Percentiles rank a stretch among this genome's conserved stretches.
These are phyloP conservation scores for Filobasidium floriforme DNA, from an alignment of 768 basidiomycete species.

Conservation along the genomic window DNA sequence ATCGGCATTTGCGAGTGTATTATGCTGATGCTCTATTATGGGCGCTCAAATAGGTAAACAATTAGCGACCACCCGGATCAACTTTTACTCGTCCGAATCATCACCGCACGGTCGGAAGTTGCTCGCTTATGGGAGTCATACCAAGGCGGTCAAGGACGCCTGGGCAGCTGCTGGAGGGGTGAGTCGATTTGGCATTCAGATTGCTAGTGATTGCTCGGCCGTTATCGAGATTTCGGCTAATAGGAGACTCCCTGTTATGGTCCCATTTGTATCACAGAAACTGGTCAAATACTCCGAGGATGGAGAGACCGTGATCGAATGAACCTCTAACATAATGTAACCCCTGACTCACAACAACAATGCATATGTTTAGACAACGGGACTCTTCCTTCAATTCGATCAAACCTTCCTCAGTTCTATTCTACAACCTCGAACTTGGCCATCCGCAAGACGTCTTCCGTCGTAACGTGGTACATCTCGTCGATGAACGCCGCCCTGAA, in stretches of 20 bases:
- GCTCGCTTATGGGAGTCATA: conserved; percentile 41
- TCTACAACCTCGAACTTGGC: conserved; percentile 39
- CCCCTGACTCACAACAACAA: background rate
- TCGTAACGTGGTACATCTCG: conserved; percentile 49
- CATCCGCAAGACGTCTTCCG: conserved; percentile 33
- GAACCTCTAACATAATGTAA: background rate
- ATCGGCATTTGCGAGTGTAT: too few relatives aligned
- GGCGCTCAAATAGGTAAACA: too few relatives aligned
- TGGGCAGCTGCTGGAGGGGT: conserved; percentile 25
- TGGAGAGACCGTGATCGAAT: conserved; percentile 18
- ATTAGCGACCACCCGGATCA: conserved; percentile 35
- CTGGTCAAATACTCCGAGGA: conserved; percentile 23
- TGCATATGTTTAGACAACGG: too few relatives aligned
- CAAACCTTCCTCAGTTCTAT: background rate
- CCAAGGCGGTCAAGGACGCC: conserved; percentile 36
- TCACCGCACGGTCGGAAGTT: conserved; percentile 22
- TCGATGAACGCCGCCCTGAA: conserved; percentile 63
- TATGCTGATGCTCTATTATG: too few relatives aligned
- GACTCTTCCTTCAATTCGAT: too few relatives aligned
- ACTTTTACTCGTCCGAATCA: conserved; percentile 25
- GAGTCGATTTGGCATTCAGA: too few relatives aligned
- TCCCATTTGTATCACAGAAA: conserved; percentile 8
- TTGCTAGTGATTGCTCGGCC: too few relatives aligned
- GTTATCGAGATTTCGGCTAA: too few relatives aligned
- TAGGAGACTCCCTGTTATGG: background rate